Base-by-base conservation (phyloP, 208 protist species). In the Wallacemonas sp. region DNA sequence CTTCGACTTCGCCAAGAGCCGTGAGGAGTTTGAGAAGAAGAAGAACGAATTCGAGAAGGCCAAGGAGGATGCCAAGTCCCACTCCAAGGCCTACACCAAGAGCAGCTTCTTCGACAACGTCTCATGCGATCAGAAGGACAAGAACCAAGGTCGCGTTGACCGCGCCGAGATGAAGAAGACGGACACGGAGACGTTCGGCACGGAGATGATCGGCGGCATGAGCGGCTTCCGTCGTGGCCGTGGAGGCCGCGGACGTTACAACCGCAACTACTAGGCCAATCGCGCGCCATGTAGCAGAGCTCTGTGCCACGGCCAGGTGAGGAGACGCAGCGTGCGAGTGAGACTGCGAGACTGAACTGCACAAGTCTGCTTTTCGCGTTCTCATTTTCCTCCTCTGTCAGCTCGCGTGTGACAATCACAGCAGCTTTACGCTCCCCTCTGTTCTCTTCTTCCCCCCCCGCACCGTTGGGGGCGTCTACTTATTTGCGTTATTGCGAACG, bases 11-110 rank as follows among this genome's bases (percentile, higher is more conserved):
- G 47, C 49, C 24, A 91, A 92, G 79, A 79, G 72, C 64, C 76
- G 80, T 21, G 82, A 94, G 79, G 86, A 94, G 80, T 93, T 96
- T 54, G 89, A 95, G 82, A 90, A 86, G 79, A 94, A 94, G 72
- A 91, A 91, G 74, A 88, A 75, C 26, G 88, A 94, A 72, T 92
- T 94, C 58, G 80, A 93, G 77, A 90, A 89, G 86, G 87, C 84
- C 42, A 91, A 91, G 82, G 88, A 92, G 66, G 84, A 93, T 12
- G 79, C 79, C 49, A 85, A 89, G 72, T 55, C 31, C 24, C 72
- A 83, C 71, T 69, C 61, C 62, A 90, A 91, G 74, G 84, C 82
- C 33, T 96, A 96, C 79, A 75, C 80, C 70, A 90, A 92, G 71
- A 82, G 47, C 41, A 89, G 60, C 67, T 96, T 96, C 77, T 96